A percentile compares a stretch with the other conserved stretches of the same genome.
These are phyloP conservation scores for Macrolepiota fuliginosa DNA, from an alignment of 768 basidiomycete species.

Conservation along the genomic window DNA sequence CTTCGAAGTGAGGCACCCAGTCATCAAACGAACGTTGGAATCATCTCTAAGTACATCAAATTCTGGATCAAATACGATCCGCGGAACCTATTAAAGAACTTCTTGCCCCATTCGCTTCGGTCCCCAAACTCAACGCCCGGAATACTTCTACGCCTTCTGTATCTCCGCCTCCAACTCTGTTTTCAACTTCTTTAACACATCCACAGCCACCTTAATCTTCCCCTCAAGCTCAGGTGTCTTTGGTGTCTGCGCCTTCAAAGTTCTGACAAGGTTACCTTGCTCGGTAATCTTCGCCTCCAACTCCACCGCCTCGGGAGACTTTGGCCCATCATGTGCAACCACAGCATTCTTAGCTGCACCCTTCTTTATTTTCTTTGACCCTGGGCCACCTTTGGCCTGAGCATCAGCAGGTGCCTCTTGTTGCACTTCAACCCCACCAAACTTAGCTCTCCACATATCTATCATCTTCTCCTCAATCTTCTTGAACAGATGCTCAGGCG, in stretches of 20 bases:
- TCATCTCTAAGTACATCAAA: too few relatives aligned
- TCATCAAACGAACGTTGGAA: too few relatives aligned
- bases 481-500: conserved; percentile 89
- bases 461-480: conserved; percentile 91
- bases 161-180: conserved; percentile 39
- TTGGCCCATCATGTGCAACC: conserved; percentile 48
- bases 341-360: conserved; percentile 44
- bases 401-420: conserved; percentile 37
- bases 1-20: too few relatives aligned
- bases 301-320: conserved; percentile 68
- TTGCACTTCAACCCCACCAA: conserved; percentile 60
- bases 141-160: neutral
- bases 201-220: conserved; percentile 59
- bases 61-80: neutral
- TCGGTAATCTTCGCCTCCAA: conserved; percentile 72
- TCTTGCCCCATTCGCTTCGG: neutral
- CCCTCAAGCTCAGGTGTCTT: conserved; percentile 61
- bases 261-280: conserved; percentile 74
- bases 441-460: conserved; percentile 76
- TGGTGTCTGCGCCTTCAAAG: conserved; percentile 62
- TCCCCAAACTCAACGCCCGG: neutral
- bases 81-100: neutral
- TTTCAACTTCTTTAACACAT: conserved; percentile 66
- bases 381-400: conserved; percentile 37
- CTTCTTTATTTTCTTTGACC: conserved; percentile 55